A percentile compares a stretch with the other conserved stretches of the same genome.
phyloP scores from a whole-genome alignment of 106 monocot genomes.

The Phalaenopsis equestris region DNA sequence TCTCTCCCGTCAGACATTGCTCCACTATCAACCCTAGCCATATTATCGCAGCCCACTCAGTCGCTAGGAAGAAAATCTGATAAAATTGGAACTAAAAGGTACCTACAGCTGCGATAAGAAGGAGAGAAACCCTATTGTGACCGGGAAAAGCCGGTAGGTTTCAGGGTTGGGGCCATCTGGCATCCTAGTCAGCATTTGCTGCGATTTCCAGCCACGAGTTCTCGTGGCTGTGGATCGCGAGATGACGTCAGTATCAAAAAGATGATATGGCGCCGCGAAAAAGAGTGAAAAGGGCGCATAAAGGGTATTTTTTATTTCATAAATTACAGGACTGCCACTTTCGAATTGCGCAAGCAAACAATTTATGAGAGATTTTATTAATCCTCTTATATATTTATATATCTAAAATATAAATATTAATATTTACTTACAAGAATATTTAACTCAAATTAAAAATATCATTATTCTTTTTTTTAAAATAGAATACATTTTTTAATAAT shows the following conservation, averaged over 20 bases:
- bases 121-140: background rate
- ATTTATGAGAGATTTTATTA: too few species aligned
- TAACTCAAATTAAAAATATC: too few species aligned
- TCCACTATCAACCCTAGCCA: background rate
- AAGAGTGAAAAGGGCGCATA: background rate
- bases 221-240: conserved; percentile 5
- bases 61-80: background rate
- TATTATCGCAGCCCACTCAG: background rate
- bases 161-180: conserved; percentile 3
- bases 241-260: background rate
- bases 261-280: background rate
- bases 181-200: conserved; percentile 4
- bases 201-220: background rate
- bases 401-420: too few species aligned
- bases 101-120: background rate
- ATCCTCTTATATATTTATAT: too few species aligned
- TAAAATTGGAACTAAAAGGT: background rate
- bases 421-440: too few species aligned
- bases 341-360: too few species aligned
- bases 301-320: background rate
- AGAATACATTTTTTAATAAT: too few species aligned
- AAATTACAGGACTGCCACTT: background rate
- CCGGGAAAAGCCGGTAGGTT: background rate
- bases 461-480: too few species aligned
- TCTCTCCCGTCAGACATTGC: conserved; percentile 4